Conservation (phyloP, 305 asterid species). For the Fraxinus albicans region DNA sequence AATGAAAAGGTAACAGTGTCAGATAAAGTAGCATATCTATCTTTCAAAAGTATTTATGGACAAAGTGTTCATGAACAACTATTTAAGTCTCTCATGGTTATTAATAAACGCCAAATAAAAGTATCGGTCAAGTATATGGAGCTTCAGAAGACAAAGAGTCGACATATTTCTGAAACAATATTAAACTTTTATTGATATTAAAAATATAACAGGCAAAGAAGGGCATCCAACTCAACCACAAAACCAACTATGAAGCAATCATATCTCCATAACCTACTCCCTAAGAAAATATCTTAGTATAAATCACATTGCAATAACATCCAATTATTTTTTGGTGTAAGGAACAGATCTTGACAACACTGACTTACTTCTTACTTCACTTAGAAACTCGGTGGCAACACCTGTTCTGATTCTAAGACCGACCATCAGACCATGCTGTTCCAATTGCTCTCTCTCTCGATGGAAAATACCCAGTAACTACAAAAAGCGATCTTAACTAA, state of each 20-base stretch:
- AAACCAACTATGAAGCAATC: not conserved
- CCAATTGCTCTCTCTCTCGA: not conserved
- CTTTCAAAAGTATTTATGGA: not conserved
- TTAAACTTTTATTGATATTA: not conserved
- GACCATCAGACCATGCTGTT: not conserved
- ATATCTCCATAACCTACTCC: not conserved
- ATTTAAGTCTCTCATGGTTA: not conserved
- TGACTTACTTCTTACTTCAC: not conserved
- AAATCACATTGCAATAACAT: not conserved
- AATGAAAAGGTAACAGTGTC: not conserved
- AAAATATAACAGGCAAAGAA: not conserved
- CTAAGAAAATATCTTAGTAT: not conserved
- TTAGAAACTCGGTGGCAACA: not conserved
- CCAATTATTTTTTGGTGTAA: not conserved
- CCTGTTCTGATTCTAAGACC: not conserved
- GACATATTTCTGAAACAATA: not conserved
- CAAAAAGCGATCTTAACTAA: not conserved
- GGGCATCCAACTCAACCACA: not conserved
- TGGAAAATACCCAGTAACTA: not conserved
- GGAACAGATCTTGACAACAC: not conserved
- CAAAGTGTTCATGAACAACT: not conserved
- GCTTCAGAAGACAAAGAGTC: not conserved
- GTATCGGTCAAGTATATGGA: not conserved
- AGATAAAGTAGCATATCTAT: not conserved
- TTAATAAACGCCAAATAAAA: not conserved